These are phyloP conservation scores for Candida adriatica DNA, from an alignment of 805 yeast species.

Conservation along the genomic window DNA sequence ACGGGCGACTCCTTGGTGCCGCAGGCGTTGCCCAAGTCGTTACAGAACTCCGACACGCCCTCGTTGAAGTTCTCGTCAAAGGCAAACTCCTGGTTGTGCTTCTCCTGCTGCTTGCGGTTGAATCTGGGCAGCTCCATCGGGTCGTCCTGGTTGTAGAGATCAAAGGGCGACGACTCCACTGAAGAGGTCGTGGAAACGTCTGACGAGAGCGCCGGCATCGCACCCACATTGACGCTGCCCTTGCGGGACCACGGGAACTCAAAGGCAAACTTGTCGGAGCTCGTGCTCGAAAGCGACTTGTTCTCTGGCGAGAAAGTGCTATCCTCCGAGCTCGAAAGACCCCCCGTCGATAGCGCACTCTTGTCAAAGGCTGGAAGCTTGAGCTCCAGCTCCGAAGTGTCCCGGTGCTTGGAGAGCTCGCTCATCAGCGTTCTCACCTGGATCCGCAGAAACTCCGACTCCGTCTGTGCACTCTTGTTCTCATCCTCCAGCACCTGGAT, in stretches of 20 bases:
- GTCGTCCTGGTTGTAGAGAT: conserved; percentile 22
- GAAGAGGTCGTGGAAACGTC: conserved; percentile 24
- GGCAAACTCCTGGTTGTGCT: conserved; percentile 24
- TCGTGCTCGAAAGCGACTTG: conserved; percentile 4
- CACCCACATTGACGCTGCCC: conserved; percentile 12
- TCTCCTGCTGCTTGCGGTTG: conserved; percentile 3
- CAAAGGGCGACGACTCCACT: conserved; percentile 23
- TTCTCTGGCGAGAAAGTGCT: not conserved
- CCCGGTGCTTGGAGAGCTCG: conserved; percentile 61
- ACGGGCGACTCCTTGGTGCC: conserved; percentile 67
- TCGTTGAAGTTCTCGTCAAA: conserved; percentile 51
- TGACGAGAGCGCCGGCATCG: conserved; percentile 23
- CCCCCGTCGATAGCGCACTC: not conserved
- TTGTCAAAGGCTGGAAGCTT: conserved; percentile 18
- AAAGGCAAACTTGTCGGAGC: conserved; percentile 31
- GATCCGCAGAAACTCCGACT: conserved; percentile 63
- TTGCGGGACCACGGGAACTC: conserved; percentile 48
- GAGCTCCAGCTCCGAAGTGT: conserved; percentile 23
- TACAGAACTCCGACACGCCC: conserved; percentile 69
- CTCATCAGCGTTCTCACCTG: conserved; percentile 70
- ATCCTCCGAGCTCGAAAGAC: not conserved
- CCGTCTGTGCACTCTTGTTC: conserved; percentile 59
- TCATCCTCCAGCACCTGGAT: conserved; percentile 68
- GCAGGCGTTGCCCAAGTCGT: conserved; percentile 71
- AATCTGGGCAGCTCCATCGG: conserved; percentile 17